A percentile compares a stretch with the other conserved stretches of the same genome.
phyloP scores from a whole-genome alignment of 164 flowering plant genomes.

The Buxus sempervirens region DNA sequence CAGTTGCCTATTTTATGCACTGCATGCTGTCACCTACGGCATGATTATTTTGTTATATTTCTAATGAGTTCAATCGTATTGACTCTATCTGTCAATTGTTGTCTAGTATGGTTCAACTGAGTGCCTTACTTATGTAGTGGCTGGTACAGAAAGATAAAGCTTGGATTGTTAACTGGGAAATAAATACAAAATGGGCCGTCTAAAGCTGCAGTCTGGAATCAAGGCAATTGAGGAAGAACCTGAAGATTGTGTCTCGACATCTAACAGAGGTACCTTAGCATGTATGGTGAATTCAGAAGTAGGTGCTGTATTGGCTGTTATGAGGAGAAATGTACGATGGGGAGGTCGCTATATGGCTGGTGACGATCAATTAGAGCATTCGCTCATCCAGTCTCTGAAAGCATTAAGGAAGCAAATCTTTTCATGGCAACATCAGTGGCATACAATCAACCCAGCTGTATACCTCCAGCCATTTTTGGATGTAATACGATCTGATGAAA shows the following conservation, averaged over 20 bases:
- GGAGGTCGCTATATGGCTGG: conserved; percentile 20
- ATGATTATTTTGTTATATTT: no score
- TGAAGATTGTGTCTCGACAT: not conserved
- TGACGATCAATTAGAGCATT: conserved; percentile 22
- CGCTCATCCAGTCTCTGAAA: conserved; percentile 19
- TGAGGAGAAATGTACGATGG: conserved; percentile 21
- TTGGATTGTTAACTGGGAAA: not conserved
- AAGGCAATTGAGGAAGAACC: not conserved
- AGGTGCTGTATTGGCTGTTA: conserved; percentile 22
- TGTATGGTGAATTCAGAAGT: conserved; percentile 22
- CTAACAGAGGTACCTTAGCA: conserved; percentile 14
- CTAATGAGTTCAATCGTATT: not conserved
- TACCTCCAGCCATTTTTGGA: conserved; percentile 24
- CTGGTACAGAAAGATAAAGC: not conserved
- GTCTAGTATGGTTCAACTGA: not conserved
- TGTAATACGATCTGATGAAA: conserved; percentile 19
- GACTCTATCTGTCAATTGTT: not conserved
- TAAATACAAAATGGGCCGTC: not conserved
- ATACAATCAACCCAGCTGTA: conserved; percentile 12
- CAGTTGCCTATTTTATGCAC: not conserved
- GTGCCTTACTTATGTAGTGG: not conserved
- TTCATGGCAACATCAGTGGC: conserved; percentile 21
- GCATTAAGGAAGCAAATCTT: conserved; percentile 17
- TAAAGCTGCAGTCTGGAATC: conserved; percentile 13
- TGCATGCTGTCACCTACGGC: not conserved